A percentile compares a stretch with the other conserved stretches of the same genome.
phyloP scores from a whole-genome alignment of 2,329 filamentous ascomycete species.

The Tothia fuscella region DNA sequence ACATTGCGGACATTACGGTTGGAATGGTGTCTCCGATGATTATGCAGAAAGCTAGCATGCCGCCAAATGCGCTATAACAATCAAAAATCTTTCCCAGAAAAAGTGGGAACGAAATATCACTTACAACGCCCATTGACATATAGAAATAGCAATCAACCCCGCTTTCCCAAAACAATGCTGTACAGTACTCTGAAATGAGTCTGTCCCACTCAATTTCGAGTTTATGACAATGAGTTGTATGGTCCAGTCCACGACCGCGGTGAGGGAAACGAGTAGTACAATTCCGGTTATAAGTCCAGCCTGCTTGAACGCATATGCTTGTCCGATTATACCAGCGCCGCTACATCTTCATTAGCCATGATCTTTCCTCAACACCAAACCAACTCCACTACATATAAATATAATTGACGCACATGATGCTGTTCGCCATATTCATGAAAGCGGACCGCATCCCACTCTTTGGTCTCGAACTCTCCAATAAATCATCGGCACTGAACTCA shows the following conservation, averaged over 20 bases:
- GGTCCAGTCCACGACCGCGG: slow-evolving; percentile 88
- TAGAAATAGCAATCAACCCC: slow-evolving; percentile 75
- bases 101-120: slow-evolving; percentile 14
- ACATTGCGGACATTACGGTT: slow-evolving; percentile 71
- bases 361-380: not conserved
- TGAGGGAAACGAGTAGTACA: slow-evolving; percentile 64
- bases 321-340: slow-evolving; percentile 58
- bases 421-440: slow-evolving; percentile 99
- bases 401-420: slow-evolving; percentile 56
- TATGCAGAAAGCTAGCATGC: slow-evolving; percentile 96
- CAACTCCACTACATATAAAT: slow-evolving; percentile 1
- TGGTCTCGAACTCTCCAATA: slow-evolving; percentile 53
- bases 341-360: slow-evolving; percentile 17
- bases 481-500: slow-evolving; percentile 44
- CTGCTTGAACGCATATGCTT: slow-evolving; percentile 92
- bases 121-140: slow-evolving; percentile 90
- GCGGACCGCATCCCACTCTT: slow-evolving; percentile 78
- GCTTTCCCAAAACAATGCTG: slow-evolving; percentile 86
- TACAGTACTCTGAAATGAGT: slow-evolving; percentile 91
- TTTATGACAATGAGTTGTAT: slow-evolving; percentile 96
- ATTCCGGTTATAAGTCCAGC: slow-evolving; percentile 76
- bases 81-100: not conserved
- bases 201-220: slow-evolving; percentile 86
- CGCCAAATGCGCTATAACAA: slow-evolving; percentile 63
- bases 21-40: slow-evolving; percentile 96